These are phyloP conservation scores for Phyllosticta paracitricarpa DNA, from an alignment of 2,329 filamentous ascomycete species.

Conservation along the genomic window DNA sequence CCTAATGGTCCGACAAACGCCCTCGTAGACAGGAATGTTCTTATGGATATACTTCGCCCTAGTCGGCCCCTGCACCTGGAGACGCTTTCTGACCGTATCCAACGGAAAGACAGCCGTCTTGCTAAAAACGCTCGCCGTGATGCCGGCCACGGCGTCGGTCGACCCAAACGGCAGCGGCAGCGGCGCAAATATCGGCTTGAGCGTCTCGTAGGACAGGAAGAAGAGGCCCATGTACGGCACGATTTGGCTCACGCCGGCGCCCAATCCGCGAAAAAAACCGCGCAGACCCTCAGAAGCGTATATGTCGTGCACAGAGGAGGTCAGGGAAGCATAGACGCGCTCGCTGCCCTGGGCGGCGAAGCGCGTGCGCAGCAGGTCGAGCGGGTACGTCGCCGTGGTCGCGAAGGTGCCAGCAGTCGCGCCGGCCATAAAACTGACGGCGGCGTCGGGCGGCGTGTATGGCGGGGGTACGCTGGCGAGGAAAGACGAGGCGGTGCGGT, in stretches of 20 bases:
- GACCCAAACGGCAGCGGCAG: constrained; percentile 58
- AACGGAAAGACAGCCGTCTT: constrained; percentile 91
- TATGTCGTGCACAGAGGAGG: constrained; percentile 63
- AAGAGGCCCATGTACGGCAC: constrained; percentile 96
- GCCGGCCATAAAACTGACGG: constrained; percentile 73
- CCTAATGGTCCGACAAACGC: constrained; percentile 54
- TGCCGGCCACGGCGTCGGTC: constrained; percentile 73
- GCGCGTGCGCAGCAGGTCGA: constrained; percentile 84
- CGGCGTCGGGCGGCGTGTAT: constrained; percentile 50
- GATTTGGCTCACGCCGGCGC: constrained; percentile 75
- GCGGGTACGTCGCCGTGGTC: constrained; percentile 78
- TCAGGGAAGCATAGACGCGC: constrained; percentile 66
- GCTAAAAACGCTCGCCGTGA: constrained; percentile 66
- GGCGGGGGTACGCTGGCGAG: constrained; percentile 45
- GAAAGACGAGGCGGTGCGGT: constrained; percentile 62
- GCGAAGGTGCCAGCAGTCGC: constrained; percentile 73
- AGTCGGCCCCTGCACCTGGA: constrained; percentile 92
- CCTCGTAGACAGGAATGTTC: constrained; percentile 76
- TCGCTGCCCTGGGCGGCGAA: constrained; percentile 89
- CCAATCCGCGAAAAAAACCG: constrained; percentile 83
- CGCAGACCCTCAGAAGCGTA: constrained; percentile 58
- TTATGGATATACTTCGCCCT: constrained; percentile 67
- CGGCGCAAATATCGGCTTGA: constrained; percentile 44
- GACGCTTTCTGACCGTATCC: constrained; percentile 81
- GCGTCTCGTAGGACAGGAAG: constrained; percentile 77